These are phyloP conservation scores for Cunninghamia lanceolata DNA, from an alignment of 75 land plant genomes.

Conservation along the genomic window DNA sequence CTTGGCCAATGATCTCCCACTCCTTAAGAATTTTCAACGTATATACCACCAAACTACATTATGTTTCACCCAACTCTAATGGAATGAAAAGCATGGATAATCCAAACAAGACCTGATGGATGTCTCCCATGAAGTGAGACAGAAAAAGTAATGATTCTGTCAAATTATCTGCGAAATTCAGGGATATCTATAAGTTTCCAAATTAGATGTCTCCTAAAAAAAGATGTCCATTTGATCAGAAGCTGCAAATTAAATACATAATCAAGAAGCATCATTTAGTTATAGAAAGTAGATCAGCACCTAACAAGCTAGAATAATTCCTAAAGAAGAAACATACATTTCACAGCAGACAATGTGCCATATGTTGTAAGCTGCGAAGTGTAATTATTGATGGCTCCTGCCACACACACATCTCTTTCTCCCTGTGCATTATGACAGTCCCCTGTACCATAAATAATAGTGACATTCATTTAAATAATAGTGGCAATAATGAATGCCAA, in stretches of 20 bases:
- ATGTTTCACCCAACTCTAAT: not conserved
- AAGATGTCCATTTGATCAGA: not conserved
- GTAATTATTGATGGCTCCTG: constrained; percentile 59
- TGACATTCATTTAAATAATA: not conserved
- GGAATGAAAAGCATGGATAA: not conserved
- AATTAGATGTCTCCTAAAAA: not conserved
- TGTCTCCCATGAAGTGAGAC: constrained; percentile 6
- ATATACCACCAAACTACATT: not conserved
- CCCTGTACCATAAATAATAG: constrained; percentile 20
- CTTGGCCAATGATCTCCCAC: not conserved
- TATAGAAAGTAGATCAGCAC: not conserved
- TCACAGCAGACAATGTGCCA: not conserved
- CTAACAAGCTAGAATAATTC: not conserved
- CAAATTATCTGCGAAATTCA: constrained; percentile 27
- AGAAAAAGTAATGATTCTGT: constrained; percentile 47
- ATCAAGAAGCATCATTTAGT: not conserved
- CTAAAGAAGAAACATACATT: constrained; percentile 12
- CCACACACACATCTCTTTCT: constrained; percentile 35
- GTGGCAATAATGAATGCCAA: too few species aligned
- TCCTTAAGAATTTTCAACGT: not conserved
- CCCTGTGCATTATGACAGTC: constrained; percentile 44
- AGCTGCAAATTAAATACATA: not conserved
- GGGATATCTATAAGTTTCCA: not conserved
- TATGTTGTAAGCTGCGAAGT: constrained; percentile 43
- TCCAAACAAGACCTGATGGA: constrained; percentile 18